A percentile compares a stretch with the other conserved stretches of the same genome.
Evolutionary conservation across 495 filamentous ascomycete genomes (phyloP).

Genomic region (Tuber brumale): DNA sequence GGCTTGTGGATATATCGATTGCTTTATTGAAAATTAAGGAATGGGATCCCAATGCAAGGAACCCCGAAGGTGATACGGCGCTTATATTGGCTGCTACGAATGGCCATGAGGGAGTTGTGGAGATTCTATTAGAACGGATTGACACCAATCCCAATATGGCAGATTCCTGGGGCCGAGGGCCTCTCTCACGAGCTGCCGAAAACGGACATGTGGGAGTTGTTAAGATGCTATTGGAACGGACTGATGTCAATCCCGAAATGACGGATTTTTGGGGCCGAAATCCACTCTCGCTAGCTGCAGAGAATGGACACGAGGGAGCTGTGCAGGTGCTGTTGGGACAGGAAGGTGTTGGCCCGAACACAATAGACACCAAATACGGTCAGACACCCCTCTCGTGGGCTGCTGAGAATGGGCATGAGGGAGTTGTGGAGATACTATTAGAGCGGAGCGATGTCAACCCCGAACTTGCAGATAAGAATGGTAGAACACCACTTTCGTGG

Average conservation of each 20-base stretch:
- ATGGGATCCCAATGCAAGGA: not conserved
- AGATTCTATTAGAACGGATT: not conserved
- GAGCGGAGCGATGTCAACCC: slow-evolving; percentile 9
- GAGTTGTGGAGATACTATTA: slow-evolving; percentile 27
- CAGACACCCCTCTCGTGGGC: slow-evolving; percentile 45
- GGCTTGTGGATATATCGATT: not conserved
- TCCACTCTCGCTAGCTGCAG: slow-evolving; percentile 41
- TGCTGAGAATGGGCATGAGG: slow-evolving; percentile 42
- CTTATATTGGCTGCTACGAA: not conserved
- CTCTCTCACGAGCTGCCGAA: slow-evolving; percentile 37
- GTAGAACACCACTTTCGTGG: slow-evolving; percentile 40
- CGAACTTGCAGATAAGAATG: slow-evolving; percentile 15
- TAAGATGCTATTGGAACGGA: slow-evolving; percentile 25
- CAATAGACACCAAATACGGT: slow-evolving; percentile 26
- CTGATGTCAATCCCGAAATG: slow-evolving; percentile 12
- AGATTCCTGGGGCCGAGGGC: slow-evolving; percentile 7
- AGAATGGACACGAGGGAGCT: slow-evolving; percentile 32
- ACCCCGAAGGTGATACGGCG: not conserved
- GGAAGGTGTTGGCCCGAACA: slow-evolving; percentile 16
- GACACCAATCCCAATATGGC: not conserved
- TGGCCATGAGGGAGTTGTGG: not conserved
- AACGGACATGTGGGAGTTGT: slow-evolving; percentile 39
- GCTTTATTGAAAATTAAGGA: not conserved
- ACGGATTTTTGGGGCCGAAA: slow-evolving; percentile 20
- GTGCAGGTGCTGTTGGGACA: slow-evolving; percentile 35